Evolutionary conservation across 257 asterid genomes (phyloP).

Genomic region (Craterostigma plantagineum): DNA sequence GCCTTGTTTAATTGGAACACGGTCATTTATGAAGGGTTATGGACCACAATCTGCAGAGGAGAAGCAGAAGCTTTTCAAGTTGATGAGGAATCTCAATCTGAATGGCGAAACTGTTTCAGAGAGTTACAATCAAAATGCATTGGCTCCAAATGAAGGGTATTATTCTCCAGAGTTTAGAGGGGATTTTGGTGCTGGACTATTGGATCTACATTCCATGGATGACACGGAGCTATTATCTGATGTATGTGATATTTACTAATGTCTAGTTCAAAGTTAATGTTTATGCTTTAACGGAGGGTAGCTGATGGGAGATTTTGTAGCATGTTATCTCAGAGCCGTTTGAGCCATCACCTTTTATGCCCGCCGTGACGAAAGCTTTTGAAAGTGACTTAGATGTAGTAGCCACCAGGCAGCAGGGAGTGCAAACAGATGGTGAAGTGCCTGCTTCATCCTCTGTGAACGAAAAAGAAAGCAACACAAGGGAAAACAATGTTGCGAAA

Average conservation of each 20-base stretch:
- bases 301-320: conserved; percentile 20
- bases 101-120: conserved; percentile 76
- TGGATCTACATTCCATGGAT: conserved; percentile 97
- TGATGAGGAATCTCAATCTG: conserved; percentile 90
- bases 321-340: conserved; percentile 88
- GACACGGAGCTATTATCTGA: conserved; percentile 96
- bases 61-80: conserved; percentile 84
- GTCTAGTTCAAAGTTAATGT: too few relatives aligned
- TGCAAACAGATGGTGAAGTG: conserved; percentile 42
- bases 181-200: conserved; percentile 89
- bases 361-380: conserved; percentile 55
- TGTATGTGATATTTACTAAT: conserved; percentile 21
- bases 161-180: conserved; percentile 84
- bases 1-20: conserved; percentile 12
- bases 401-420: conserved; percentile 34
- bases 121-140: conserved; percentile 48
- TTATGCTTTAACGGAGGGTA: too few relatives aligned
- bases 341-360: conserved; percentile 94
- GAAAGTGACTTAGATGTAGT: conserved; percentile 49
- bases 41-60: conserved; percentile 97
- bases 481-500: conserved; percentile 91
- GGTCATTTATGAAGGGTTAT: conserved; percentile 43
- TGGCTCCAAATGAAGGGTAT: conserved; percentile 45
- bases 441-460: conserved; percentile 24
- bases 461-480: conserved; percentile 42